Percentiles rank a stretch among this genome's conserved stretches.
phyloP scores from a whole-genome alignment of 2,329 filamentous ascomycete genomes.

The Hirsutella rhossiliensis region DNA sequence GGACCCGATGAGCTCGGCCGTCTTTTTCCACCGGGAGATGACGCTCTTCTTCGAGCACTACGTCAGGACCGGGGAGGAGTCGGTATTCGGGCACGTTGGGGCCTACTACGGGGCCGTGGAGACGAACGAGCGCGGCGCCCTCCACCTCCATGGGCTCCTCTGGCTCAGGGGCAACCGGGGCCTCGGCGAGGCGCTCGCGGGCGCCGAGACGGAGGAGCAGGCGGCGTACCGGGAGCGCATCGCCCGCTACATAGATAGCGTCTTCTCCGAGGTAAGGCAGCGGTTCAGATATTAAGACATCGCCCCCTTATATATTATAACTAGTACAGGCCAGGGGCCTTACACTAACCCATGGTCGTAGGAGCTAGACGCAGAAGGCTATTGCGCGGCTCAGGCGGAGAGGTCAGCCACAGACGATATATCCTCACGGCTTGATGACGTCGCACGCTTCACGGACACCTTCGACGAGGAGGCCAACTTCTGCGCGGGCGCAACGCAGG shows the following conservation, averaged over 20 bases:
- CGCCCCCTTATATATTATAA: too few species aligned
- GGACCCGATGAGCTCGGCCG: too few species aligned
- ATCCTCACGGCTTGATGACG: background rate
- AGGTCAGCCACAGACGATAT: background rate
- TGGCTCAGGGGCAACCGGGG: too few species aligned
- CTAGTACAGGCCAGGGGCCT: too few species aligned
- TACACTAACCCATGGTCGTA: background rate
- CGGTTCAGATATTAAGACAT: too few species aligned
- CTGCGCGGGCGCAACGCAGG: too few species aligned
- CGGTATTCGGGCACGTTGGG: conserved; percentile 3
- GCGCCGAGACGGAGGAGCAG: too few species aligned
- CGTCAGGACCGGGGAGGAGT: too few species aligned
- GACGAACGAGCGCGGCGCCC: background rate
- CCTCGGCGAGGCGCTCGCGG: too few species aligned
- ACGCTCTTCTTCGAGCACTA: too few species aligned
- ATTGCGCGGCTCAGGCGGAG: background rate
- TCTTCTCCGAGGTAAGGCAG: too few species aligned
- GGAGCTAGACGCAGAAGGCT: background rate
- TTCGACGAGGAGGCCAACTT: background rate
- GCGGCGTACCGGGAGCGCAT: background rate
- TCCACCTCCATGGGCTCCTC: background rate
- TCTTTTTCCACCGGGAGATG: too few species aligned
- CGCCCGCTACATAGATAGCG: background rate
- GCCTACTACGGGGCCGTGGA: background rate
- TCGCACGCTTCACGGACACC: background rate